These are phyloP conservation scores for Hymenoscyphus fructigenus DNA, from an alignment of 2,329 filamentous ascomycete species.

Conservation along the genomic window DNA sequence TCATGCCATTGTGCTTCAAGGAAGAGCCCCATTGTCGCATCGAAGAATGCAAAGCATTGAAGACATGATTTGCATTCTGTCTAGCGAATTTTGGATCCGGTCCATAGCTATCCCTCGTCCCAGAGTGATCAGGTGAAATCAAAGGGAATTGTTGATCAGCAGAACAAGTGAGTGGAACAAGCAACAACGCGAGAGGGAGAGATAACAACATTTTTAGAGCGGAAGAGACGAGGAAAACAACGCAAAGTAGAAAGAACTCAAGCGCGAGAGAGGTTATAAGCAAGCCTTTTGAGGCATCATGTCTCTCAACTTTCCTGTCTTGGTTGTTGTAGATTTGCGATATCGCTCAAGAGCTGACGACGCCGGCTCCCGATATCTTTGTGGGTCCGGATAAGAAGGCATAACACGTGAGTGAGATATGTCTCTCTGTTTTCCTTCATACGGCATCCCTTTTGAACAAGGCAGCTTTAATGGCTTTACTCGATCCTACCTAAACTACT, in stretches of 20 bases:
- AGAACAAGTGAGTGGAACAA: neutral
- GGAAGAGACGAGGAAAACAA: neutral
- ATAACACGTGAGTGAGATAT: too few relatives aligned
- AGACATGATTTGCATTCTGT: slow-evolving; percentile 61
- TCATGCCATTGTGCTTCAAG: slow-evolving; percentile 73
- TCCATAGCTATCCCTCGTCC: neutral
- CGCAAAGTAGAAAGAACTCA: neutral
- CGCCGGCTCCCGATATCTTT: too few relatives aligned
- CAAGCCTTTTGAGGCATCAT: neutral
- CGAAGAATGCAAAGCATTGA: slow-evolving; percentile 71
- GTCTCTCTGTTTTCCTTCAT: too few relatives aligned
- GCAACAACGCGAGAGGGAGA: neutral
- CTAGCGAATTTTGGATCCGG: slow-evolving; percentile 14
- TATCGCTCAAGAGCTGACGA: too few relatives aligned
- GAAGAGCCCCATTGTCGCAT: slow-evolving; percentile 75
- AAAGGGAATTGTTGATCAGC: neutral
- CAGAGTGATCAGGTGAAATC: neutral
- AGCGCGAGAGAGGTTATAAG: neutral
- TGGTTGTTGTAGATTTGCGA: too few relatives aligned
- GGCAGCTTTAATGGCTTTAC: too few relatives aligned
- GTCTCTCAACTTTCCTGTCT: too few relatives aligned
- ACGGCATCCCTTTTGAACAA: too few relatives aligned
- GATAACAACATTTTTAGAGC: neutral
- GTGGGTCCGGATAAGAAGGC: too few relatives aligned
- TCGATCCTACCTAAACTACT: too few relatives aligned